Evolutionary conservation across 2,329 filamentous ascomycete genomes (phyloP).

Genomic region (Xylaria sp.): DNA sequence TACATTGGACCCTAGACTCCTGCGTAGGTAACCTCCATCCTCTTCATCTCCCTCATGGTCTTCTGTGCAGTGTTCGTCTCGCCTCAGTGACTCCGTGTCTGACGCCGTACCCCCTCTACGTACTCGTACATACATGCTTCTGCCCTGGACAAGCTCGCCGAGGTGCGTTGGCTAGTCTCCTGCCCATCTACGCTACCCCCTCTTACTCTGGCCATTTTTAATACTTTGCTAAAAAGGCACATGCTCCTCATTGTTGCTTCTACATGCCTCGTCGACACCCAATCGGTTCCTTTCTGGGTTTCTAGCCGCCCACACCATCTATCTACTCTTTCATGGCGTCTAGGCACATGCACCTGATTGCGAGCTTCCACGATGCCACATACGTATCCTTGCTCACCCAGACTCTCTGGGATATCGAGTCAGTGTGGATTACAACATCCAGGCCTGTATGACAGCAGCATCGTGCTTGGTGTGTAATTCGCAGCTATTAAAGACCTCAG

Average conservation of each 20-base stretch:
- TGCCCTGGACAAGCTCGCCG: constrained; percentile 11
- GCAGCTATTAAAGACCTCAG: constrained; percentile 29
- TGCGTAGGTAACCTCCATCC: not conserved
- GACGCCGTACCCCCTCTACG: not conserved
- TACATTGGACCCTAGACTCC: not conserved
- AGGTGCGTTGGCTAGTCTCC: constrained; percentile 18
- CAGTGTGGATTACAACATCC: constrained; percentile 19
- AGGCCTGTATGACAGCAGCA: constrained; percentile 34
- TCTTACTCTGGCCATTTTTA: not conserved
- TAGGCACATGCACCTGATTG: constrained; percentile 15
- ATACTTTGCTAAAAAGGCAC: not conserved
- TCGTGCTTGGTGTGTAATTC: constrained; percentile 21
- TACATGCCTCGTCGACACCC: constrained; percentile 16
- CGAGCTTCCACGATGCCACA: constrained; percentile 23
- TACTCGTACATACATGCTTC: constrained; percentile 9
- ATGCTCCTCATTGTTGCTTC: not conserved
- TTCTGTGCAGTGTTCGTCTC: not conserved
- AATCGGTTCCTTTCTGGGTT: constrained; percentile 16
- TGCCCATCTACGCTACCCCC: constrained; percentile 3
- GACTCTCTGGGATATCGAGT: constrained; percentile 18
- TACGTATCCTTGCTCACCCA: constrained; percentile 26
- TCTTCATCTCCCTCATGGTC: not conserved
- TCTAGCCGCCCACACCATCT: constrained; percentile 19
- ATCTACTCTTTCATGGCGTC: not conserved
- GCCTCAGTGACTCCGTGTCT: not conserved